phyloP scores from a whole-genome alignment of 2,329 filamentous ascomycete species.

The Ilyonectria sp. region DNA sequence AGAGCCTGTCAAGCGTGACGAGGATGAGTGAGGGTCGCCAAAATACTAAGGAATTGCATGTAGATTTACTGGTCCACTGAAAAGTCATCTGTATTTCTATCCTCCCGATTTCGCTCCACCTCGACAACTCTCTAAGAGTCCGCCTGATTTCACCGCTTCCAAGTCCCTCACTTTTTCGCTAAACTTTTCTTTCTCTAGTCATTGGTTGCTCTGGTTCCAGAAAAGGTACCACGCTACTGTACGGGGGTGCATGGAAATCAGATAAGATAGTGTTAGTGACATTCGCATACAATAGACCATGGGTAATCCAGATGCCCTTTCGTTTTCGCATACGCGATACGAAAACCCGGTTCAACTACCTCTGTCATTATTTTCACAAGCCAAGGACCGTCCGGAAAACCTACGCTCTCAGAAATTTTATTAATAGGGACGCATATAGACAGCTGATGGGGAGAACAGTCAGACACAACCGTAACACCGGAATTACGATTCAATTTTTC shows the following conservation, averaged over 20 bases:
- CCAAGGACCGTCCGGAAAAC: background rate
- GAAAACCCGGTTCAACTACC: background rate
- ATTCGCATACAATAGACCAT: background rate
- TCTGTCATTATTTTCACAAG: background rate
- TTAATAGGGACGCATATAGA: background rate
- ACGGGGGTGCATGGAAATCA: background rate
- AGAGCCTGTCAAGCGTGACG: conserved; percentile 1
- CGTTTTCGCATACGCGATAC: background rate
- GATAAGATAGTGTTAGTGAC: background rate
- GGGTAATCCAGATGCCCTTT: background rate
- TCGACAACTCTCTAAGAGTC: background rate
- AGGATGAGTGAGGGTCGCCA: conserved; percentile 3
- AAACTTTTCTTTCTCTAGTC: background rate
- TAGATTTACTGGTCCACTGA: background rate
- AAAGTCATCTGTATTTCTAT: background rate
- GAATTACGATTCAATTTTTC: background rate
- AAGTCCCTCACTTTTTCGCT: background rate
- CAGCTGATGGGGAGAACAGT: background rate
- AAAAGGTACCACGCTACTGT: background rate
- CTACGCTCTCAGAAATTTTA: background rate
- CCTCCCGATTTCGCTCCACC: background rate
- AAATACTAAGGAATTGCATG: background rate
- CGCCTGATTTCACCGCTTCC: background rate
- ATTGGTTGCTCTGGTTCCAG: background rate
- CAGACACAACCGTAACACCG: background rate